These are phyloP conservation scores for Cornus florida DNA, from an alignment of 148 eudicot species.

Conservation along the genomic window DNA sequence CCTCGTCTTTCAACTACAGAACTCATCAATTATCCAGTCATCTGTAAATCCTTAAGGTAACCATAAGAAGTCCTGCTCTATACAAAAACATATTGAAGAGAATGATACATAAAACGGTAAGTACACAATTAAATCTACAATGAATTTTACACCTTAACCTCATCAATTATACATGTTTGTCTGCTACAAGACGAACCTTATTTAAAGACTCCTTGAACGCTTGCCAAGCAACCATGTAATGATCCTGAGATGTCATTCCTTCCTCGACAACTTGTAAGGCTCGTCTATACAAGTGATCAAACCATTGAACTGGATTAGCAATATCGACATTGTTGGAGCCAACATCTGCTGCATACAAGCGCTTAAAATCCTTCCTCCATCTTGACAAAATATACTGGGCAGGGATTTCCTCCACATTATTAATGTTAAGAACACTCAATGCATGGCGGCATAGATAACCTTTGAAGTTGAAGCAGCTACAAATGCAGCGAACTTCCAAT, in stretches of 20 bases:
- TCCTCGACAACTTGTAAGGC: slow-evolving; percentile 71
- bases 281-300: slow-evolving; percentile 60
- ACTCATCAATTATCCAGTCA: background rate
- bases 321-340: slow-evolving; percentile 51
- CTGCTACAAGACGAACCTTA: slow-evolving; percentile 61
- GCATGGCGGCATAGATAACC: slow-evolving; percentile 87
- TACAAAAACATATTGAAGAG: slow-evolving; percentile 2
- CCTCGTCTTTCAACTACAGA: background rate
- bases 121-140: background rate
- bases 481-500: slow-evolving; percentile 57
- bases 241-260: slow-evolving; percentile 72
- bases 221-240: slow-evolving; percentile 77
- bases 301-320: slow-evolving; percentile 60
- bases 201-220: slow-evolving; percentile 67
- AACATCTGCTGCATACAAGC: slow-evolving; percentile 46
- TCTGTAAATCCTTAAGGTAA: background rate
- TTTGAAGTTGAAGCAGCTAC: slow-evolving; percentile 66
- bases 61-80: background rate
- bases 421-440: slow-evolving; percentile 51
- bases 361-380: slow-evolving; percentile 81
- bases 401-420: slow-evolving; percentile 62
- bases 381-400: slow-evolving; percentile 50
- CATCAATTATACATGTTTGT: slow-evolving; percentile 33
- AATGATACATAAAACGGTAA: background rate
- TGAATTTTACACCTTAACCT: background rate